phyloP scores from a whole-genome alignment of 768 basidiomycete genomes.

The Lactifluus piperatus region DNA sequence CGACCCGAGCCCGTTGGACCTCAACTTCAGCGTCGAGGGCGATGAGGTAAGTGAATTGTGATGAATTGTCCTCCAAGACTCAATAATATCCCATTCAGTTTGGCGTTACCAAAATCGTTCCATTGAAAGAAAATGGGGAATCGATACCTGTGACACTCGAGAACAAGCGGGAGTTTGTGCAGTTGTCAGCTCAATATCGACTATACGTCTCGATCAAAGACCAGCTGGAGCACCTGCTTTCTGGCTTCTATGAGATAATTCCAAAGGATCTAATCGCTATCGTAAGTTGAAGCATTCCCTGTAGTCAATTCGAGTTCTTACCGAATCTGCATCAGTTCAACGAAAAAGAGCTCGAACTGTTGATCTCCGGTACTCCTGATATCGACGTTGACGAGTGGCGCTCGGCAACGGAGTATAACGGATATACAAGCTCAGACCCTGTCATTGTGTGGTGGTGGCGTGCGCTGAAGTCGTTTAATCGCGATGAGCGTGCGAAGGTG shows the following conservation, averaged over 20 bases:
- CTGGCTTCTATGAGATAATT: constrained; percentile 96
- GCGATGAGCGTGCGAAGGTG: constrained; percentile 94
- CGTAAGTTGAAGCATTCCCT: constrained; percentile 37
- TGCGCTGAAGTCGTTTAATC: constrained; percentile 92
- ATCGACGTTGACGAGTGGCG: constrained; percentile 99
- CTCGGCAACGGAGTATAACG: constrained; percentile 84
- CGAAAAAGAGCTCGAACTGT: constrained; percentile 86
- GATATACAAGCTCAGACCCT: constrained; percentile 81
- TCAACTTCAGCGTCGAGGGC: constrained; percentile 93
- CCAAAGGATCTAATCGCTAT: constrained; percentile 94
- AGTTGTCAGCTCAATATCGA: constrained; percentile 89
- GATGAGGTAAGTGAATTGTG: constrained; percentile 64
- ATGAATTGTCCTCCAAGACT: neutral
- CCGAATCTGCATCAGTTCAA: constrained; percentile 54
- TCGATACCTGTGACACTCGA: constrained; percentile 86
- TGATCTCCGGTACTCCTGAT: constrained; percentile 96
- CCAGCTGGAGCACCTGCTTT: constrained; percentile 83
- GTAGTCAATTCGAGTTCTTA: constrained; percentile 21
- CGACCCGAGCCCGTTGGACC: constrained; percentile 75
- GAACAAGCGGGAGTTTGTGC: constrained; percentile 94
- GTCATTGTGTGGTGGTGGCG: constrained; percentile 99
- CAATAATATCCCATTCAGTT: constrained; percentile 42
- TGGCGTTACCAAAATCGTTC: constrained; percentile 81
- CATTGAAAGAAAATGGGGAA: constrained; percentile 81
- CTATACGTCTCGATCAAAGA: constrained; percentile 91